Conservation (phyloP, 83 land plant genomes). For the Thuja plicata region DNA sequence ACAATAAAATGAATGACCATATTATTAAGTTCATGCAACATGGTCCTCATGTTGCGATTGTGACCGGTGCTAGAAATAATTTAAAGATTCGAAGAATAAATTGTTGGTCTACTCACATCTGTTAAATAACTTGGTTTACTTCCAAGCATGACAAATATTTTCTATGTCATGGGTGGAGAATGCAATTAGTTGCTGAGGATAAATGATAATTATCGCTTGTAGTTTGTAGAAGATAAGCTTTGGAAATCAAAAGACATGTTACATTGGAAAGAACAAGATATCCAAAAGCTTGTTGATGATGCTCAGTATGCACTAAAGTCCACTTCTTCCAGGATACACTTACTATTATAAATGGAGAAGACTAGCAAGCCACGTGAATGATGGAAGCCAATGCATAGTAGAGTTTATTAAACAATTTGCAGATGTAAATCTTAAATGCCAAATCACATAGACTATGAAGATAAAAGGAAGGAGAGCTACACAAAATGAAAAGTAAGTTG, state of each 20-base stretch:
- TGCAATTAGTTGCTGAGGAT: slow-evolving; percentile 49
- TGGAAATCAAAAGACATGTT: slow-evolving; percentile 45
- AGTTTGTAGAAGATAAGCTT: slow-evolving; percentile 39
- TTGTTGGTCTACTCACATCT: slow-evolving; percentile 45
- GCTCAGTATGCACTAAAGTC: slow-evolving; percentile 37
- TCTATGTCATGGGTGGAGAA: slow-evolving; percentile 59
- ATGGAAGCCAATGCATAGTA: no score
- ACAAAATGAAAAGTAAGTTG: no score
- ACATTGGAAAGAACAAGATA: no score
- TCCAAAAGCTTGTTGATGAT: no score
- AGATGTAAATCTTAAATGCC: no score
- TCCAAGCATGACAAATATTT: slow-evolving; percentile 22
- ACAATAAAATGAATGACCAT: slow-evolving; percentile 59
- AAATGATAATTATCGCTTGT: slow-evolving; percentile 31
- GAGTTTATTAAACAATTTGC: no score
- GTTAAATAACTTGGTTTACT: slow-evolving; percentile 34
- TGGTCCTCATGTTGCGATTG: slow-evolving; percentile 55
- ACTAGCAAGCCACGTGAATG: no score
- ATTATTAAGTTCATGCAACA: slow-evolving; percentile 51
- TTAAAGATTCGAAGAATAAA: slow-evolving; percentile 30
- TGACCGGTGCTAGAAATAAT: slow-evolving; percentile 51
- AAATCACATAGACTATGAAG: no score
- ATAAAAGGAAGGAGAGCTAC: no score
- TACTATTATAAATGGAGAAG: slow-evolving; percentile 35
- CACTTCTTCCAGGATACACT: slow-evolving; percentile 38